Percentiles rank a stretch among this genome's conserved stretches.
Conservation (phyloP, 768 basidiomycete genomes). For the Boletus subparvulus region DNA sequence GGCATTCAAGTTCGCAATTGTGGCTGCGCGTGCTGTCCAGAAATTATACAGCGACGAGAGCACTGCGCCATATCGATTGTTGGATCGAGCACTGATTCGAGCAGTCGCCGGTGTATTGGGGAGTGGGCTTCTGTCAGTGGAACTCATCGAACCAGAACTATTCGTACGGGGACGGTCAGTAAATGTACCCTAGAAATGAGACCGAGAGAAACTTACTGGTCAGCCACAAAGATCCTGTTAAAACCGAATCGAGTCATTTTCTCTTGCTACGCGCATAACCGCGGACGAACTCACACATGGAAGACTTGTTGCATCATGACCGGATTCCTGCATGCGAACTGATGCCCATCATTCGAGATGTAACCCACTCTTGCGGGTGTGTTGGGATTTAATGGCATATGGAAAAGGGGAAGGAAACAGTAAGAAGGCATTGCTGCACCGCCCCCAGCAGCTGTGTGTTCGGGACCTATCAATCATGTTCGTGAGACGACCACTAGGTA, state of each 20-base stretch:
- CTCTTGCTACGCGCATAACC: background rate
- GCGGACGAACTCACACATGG: slow-evolving; percentile 49
- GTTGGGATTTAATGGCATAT: slow-evolving; percentile 35
- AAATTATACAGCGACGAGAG: slow-evolving; percentile 55
- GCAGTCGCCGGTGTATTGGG: slow-evolving; percentile 40
- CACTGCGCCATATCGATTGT: slow-evolving; percentile 60
- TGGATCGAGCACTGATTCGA: slow-evolving; percentile 35
- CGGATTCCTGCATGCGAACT: slow-evolving; percentile 55
- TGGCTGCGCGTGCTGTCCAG: slow-evolving; percentile 51
- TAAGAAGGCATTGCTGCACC: slow-evolving; percentile 49
- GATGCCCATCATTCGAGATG: slow-evolving; percentile 56
- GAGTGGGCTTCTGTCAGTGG: slow-evolving; percentile 44
- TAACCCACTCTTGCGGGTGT: slow-evolving; percentile 41
- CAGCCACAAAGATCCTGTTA: slow-evolving; percentile 54
- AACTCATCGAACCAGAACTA: slow-evolving; percentile 54
- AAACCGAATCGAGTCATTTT: background rate
- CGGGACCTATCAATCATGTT: slow-evolving; percentile 40
- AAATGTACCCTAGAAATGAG: background rate
- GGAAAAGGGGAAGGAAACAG: slow-evolving; percentile 56
- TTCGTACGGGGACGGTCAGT: background rate
- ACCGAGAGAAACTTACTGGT: slow-evolving; percentile 33
- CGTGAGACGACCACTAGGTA: background rate
- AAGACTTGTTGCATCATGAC: slow-evolving; percentile 50
- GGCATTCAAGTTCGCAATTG: slow-evolving; percentile 27
- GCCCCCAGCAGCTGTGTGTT: slow-evolving; percentile 43